Evolutionary conservation across 148 eudicot species (phyloP).

Genomic region (Rhododendron griersonianum): DNA sequence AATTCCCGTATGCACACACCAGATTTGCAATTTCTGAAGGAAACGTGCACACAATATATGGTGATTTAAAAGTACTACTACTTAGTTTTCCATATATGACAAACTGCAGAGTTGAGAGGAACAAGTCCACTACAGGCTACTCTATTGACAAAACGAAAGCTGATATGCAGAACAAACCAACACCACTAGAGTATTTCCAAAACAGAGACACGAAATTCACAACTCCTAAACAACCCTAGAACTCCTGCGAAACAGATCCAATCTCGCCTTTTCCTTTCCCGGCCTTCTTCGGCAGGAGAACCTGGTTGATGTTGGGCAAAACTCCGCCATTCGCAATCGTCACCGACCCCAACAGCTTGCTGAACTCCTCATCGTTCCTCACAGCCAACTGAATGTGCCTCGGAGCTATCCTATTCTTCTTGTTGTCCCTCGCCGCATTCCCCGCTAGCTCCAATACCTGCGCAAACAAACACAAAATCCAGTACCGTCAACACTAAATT

Average conservation of each 20-base stretch:
- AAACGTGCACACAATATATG: not conserved
- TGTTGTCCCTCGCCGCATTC: slow-evolving; percentile 46
- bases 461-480: not conserved
- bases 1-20: not conserved
- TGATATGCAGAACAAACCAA: not conserved
- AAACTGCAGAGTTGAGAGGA: not conserved
- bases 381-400: slow-evolving; percentile 47
- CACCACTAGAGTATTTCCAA: no score
- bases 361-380: slow-evolving; percentile 44
- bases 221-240: slow-evolving; percentile 20
- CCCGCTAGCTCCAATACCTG: slow-evolving; percentile 49
- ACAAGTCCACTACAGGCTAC: not conserved
- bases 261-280: slow-evolving; percentile 25
- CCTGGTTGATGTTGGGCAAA: slow-evolving; percentile 36
- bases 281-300: slow-evolving; percentile 35
- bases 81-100: not conserved
- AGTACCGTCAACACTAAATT: no score
- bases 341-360: slow-evolving; percentile 34
- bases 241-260: slow-evolving; percentile 35
- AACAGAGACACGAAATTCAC: not conserved
- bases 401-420: slow-evolving; percentile 36
- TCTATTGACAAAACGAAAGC: not conserved
- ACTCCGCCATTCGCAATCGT: slow-evolving; percentile 48
- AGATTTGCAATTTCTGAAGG: not conserved
- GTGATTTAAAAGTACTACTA: not conserved